phyloP scores from a whole-genome alignment of 1,284 basidiomycete species.

The Jaminaea rosea region DNA sequence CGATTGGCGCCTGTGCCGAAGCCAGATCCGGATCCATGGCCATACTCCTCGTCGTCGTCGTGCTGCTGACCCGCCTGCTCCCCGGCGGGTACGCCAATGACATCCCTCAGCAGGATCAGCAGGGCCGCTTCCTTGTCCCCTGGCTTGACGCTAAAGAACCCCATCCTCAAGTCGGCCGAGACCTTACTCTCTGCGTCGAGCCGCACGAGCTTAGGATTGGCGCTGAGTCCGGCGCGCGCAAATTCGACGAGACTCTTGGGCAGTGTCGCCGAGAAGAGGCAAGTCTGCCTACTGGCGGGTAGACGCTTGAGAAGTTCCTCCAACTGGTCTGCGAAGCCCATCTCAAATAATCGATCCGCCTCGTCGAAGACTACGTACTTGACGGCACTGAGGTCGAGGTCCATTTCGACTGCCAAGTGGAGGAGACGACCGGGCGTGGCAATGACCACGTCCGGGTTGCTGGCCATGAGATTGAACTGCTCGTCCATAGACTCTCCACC shows the following conservation, averaged over 20 bases:
- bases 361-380: conserved; percentile 96
- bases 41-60: conserved; percentile 15
- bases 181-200: conserved; percentile 94
- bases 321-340: conserved; percentile 88
- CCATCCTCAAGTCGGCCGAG: conserved; percentile 82
- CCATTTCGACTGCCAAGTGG: conserved; percentile 94
- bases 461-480: conserved; percentile 90
- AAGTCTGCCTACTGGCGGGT: conserved; percentile 75
- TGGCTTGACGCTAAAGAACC: conserved; percentile 86
- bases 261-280: conserved; percentile 90
- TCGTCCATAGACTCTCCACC: conserved; percentile 93
- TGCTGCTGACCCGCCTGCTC: conserved; percentile 17
- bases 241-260: conserved; percentile 95
- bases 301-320: conserved; percentile 83
- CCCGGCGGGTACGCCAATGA: conserved; percentile 68
- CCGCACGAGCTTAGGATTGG: conserved; percentile 86
- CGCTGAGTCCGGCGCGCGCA: conserved; percentile 79
- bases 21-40: not conserved
- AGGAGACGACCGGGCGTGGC: conserved; percentile 94
- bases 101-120: conserved; percentile 71
- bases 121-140: conserved; percentile 90
- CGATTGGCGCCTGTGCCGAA: not conserved
- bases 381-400: conserved; percentile 75
- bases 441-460: conserved; percentile 62
- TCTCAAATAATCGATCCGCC: conserved; percentile 92